phyloP scores from a whole-genome alignment of 345 rosid genomes.

The Populus davidiana region DNA sequence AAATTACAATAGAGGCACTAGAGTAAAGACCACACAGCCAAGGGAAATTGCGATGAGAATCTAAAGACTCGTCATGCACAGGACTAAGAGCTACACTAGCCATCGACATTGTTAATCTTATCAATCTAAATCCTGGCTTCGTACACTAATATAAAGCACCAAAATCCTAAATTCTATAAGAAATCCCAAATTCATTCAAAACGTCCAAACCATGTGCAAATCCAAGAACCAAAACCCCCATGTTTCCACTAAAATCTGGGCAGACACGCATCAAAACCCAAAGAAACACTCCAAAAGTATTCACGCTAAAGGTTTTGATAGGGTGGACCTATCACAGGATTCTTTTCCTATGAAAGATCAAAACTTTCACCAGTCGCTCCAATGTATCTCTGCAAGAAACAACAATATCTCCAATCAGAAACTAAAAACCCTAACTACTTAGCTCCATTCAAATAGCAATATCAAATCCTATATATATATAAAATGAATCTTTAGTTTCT shows the following conservation, averaged over 20 bases:
- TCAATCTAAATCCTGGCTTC: conserved; percentile 13
- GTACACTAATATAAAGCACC: not conserved
- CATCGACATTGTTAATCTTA: conserved; percentile 43
- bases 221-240: not conserved
- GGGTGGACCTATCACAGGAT: not conserved
- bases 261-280: not conserved
- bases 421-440: not conserved
- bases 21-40: conserved; percentile 28
- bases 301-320: not conserved
- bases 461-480: not conserved
- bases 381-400: not conserved
- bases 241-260: not conserved
- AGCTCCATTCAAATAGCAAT: not conserved
- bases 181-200: not conserved
- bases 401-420: conserved; percentile 4
- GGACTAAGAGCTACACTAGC: conserved; percentile 62
- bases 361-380: not conserved
- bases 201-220: not conserved
- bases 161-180: not conserved
- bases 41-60: conserved; percentile 32
- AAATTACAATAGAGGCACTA: conserved; percentile 51
- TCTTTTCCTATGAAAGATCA: not conserved
- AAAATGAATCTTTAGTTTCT: not conserved
- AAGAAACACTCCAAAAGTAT: not conserved
- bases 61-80: conserved; percentile 43